Base-by-base conservation (phyloP, 2,329 filamentous ascomycete genomes). In the Aureobasidium leucospermi region DNA sequence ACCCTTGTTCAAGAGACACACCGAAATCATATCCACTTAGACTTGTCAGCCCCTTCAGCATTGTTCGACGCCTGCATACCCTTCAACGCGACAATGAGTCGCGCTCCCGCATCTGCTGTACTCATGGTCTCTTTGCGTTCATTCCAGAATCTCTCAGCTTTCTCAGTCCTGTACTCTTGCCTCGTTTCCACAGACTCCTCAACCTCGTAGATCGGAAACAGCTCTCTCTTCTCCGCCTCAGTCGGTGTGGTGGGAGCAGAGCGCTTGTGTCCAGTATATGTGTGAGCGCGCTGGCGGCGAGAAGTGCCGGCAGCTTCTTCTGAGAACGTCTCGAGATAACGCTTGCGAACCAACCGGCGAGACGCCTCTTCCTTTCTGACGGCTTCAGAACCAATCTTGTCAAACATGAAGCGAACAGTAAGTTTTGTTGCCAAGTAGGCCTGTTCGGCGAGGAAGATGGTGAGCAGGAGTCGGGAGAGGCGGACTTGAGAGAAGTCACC, bases 101-200 rank as follows among this genome's bases (percentile, higher is more conserved):
- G 42, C 51, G 34, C 39, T 3, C 51, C 51, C n/a, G 51, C 38
- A 23, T 55, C 51, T 4, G 38, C 29, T 0, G 51, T 55, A 3
- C 51, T 16, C 51, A 43, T 43, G 10, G 43, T 9, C 29, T 55
- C 51, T 15, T 55, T 42, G 6, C 28, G 11, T 9, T 41, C 13
- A 15, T 42, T 55, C 51, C 51, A 55, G 23, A 55, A 55, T n/a
- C 51, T 55, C n/a, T 55, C 51, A 2, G 38, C 51, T n/a, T 43
- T 31, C 9, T 55, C 23, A 4, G 15, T 55, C 29, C 23, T 55
- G n/a, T 55, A 55, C 15, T 55, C 51, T 5, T 36, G 39, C 11
- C 51, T 42, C 38, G 38, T 36, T n/a, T 23, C 19, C 11, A 42
- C 51, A 6, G 16, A 32, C 10, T 55, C 51, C 5, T 42, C 51